A percentile compares a stretch with the other conserved stretches of the same genome.
Evolutionary conservation across 2,329 filamentous ascomycete genomes (phyloP).

Genomic region (Arthrobotrys conoides): DNA sequence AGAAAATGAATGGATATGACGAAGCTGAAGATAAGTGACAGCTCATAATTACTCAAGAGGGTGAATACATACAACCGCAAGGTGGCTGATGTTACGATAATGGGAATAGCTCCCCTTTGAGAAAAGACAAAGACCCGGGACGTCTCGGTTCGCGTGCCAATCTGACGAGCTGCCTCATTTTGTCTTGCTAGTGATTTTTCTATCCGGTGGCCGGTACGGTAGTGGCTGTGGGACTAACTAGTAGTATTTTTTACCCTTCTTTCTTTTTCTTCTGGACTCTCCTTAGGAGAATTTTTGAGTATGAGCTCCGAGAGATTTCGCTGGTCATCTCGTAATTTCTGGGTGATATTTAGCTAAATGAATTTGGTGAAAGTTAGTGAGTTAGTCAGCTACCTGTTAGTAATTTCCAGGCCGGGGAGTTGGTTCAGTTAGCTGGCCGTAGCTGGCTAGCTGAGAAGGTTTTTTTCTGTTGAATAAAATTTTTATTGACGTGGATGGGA

Average conservation of each 20-base stretch:
- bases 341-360: too few relatives aligned
- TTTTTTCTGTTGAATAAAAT: constrained; percentile 29
- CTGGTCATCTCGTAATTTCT: not conserved
- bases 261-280: not conserved
- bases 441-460: constrained; percentile 1
- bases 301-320: constrained; percentile 14
- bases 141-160: constrained; percentile 36
- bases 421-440: too few relatives aligned
- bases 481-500: not conserved
- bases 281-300: not conserved
- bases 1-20: constrained; percentile 11
- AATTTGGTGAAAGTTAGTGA: not conserved
- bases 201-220: too few relatives aligned
- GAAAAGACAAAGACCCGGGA: not conserved
- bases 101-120: constrained; percentile 7
- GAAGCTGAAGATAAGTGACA: constrained; percentile 35
- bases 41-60: constrained; percentile 35
- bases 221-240: constrained; percentile 20
- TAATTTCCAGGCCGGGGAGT: constrained; percentile 13
- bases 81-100: constrained; percentile 15
- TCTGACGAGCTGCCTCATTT: constrained; percentile 42
- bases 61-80: not conserved
- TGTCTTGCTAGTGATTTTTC: not conserved
- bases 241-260: too few relatives aligned
- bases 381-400: constrained; percentile 3